Conservation (phyloP, 1,284 basidiomycete species). For the Irpex lacteus region DNA sequence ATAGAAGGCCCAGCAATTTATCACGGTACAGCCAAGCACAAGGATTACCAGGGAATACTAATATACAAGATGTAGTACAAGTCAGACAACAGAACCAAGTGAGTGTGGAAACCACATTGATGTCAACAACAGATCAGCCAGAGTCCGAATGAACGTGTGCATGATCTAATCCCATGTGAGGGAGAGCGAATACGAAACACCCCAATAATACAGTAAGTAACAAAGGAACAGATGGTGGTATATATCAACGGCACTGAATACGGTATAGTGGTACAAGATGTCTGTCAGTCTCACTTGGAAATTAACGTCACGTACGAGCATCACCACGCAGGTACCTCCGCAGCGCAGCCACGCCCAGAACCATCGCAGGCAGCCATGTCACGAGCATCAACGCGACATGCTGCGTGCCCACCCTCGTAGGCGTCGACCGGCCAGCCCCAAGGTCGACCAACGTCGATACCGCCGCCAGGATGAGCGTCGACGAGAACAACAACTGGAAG, state of each 20-base stretch:
- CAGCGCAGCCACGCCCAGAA: conserved; percentile 18
- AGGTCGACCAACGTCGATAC: conserved; percentile 51
- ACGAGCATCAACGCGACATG: conserved; percentile 51
- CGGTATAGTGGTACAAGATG: not conserved
- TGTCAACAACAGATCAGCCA: not conserved
- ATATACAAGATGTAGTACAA: conserved; percentile 9
- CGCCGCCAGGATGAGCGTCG: conserved; percentile 41
- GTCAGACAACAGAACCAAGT: not conserved
- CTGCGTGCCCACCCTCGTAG: conserved; percentile 50
- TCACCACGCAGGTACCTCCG: not conserved
- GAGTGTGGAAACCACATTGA: not conserved
- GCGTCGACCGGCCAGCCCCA: conserved; percentile 29
- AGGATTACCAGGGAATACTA: not conserved
- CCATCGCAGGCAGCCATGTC: conserved; percentile 46
- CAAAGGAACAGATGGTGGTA: not conserved
- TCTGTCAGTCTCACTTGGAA: not conserved
- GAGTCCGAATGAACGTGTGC: conserved; percentile 2
- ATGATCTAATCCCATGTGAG: not conserved
- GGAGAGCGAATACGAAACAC: not conserved
- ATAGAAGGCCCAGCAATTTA: not conserved
- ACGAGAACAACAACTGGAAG: conserved; percentile 28
- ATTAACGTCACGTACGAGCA: not conserved
- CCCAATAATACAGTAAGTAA: not conserved
- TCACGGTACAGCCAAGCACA: not conserved
- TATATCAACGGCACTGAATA: not conserved